A percentile compares a stretch with the other conserved stretches of the same genome.
Evolutionary conservation across 1,284 basidiomycete species (phyloP).

Genomic region (Apiotrichum sp.): DNA sequence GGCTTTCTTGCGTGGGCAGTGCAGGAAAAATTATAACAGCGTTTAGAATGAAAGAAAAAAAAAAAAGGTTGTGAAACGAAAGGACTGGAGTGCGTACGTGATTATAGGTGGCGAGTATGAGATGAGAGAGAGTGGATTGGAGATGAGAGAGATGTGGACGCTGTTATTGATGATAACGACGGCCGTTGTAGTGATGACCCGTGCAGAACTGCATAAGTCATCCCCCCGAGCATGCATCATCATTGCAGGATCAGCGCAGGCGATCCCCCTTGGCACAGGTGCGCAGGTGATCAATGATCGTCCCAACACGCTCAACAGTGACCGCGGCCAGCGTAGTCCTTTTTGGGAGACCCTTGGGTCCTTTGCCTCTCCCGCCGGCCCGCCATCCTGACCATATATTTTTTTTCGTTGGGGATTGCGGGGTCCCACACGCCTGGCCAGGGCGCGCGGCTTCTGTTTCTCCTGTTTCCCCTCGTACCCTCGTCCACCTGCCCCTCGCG

Average conservation of each 20-base stretch:
- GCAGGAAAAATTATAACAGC: too few relatives aligned
- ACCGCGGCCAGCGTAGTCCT: background rate
- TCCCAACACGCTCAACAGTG: background rate
- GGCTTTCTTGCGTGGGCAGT: too few relatives aligned
- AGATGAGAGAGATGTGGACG: background rate
- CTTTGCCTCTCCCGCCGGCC: too few relatives aligned
- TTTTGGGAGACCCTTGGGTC: background rate
- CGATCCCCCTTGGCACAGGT: background rate
- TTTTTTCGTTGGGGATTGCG: slow-evolving; percentile 3
- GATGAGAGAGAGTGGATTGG: background rate
- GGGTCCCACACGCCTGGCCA: background rate
- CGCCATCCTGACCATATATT: background rate
- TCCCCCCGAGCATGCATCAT: background rate
- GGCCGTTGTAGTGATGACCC: background rate
- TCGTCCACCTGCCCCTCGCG: too few relatives aligned
- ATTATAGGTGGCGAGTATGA: background rate
- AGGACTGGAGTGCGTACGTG: background rate
- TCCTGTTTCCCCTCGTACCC: too few relatives aligned
- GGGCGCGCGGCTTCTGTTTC: too few relatives aligned
- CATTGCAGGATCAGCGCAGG: background rate
- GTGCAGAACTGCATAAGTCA: background rate
- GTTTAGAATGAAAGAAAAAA: background rate
- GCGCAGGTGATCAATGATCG: background rate
- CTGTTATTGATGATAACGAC: too few relatives aligned
- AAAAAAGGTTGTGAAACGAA: background rate